Evolutionary conservation across 345 rosid species (phyloP).

Genomic region (Bretschneidera sinensis): DNA sequence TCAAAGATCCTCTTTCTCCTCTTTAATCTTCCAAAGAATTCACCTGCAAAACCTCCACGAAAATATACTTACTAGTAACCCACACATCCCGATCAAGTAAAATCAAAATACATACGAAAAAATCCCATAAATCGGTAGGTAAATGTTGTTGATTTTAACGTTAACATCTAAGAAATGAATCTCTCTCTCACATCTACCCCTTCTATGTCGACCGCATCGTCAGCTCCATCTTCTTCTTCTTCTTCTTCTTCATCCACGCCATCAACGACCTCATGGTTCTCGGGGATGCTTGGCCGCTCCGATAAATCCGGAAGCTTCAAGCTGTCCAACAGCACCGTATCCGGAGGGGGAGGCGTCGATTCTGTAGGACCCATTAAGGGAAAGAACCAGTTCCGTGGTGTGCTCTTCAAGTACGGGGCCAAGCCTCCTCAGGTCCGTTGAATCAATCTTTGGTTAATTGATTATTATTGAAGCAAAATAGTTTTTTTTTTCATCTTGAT

Average conservation of each 20-base stretch:
- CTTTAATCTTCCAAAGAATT: too few species aligned
- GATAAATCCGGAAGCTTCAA: conserved; percentile 35
- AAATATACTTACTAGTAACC: too few species aligned
- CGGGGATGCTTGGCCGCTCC: conserved; percentile 69
- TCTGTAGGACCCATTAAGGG: conserved; percentile 58
- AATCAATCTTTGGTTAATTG: conserved; percentile 8
- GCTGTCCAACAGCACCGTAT: conserved; percentile 27
- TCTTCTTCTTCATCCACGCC: conserved; percentile 4
- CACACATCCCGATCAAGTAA: neutral
- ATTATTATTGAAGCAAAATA: neutral
- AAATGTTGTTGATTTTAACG: neutral
- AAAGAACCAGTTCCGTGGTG: conserved; percentile 90
- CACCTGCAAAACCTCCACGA: too few species aligned
- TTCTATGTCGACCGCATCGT: conserved; percentile 19
- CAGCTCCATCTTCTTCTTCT: conserved; percentile 17
- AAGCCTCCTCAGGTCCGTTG: conserved; percentile 69
- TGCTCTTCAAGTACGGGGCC: conserved; percentile 87
- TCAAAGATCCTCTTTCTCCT: too few species aligned
- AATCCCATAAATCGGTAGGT: too few species aligned
- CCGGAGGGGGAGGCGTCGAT: conserved; percentile 31
- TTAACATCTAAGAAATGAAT: conserved; percentile 15
- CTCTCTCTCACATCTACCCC: conserved; percentile 29
- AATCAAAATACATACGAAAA: too few species aligned
- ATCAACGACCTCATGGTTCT: conserved; percentile 50
- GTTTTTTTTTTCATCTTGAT: neutral